Evolutionary conservation across 768 basidiomycete species (phyloP), one percentile per base, ranked within the genome.

Genomic region (Lyophyllum shimeji): DNA sequence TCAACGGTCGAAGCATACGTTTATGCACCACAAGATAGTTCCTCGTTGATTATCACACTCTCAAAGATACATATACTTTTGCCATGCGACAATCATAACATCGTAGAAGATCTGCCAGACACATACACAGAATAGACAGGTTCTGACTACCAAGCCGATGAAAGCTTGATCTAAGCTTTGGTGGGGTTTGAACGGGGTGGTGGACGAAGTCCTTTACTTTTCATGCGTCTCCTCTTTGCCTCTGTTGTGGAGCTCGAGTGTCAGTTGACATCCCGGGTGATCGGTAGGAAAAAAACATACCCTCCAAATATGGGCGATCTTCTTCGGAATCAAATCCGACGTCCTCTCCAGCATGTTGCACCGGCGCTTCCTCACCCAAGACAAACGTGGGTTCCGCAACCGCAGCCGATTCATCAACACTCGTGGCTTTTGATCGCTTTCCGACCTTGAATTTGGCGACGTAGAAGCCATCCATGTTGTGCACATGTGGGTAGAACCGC

Each of bases 381-480:
- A 58, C 50, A 27, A 57, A 31, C 12, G 52, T 43, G 31, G 57
- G 46, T 11, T 51, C 57, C 21, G 48, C 33, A 39, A 43, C 72
- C 25, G 64, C 61, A 21, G 62, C 61, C 34, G 65, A 65, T 37
- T 63, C 70, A 27, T 71, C 74, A 31, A 60, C 53, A 21, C 63
- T 67, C 52, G 65, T 66, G 33, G 55, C 65, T 74, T 90, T 95
- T 46, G 74, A 67, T 56, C 87, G 81, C 72, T 85, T 91, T 68
- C 85, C 89, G n/a, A 98, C 87, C 72, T 91, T 95, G 82, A 99
- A 93, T 72, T 98, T 98, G 56, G 96, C 96, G 53, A 98, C 95
- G 71, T 82, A 99, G 81, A 99, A 99, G 5, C 97, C 97, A 69
- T 99, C 97, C 95, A 98, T 97, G 73, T 99, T 99, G 75, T 98